Base-by-base conservation (phyloP, 768 basidiomycete genomes). In the button mushroom (Agaricus bisporus) region DNA sequence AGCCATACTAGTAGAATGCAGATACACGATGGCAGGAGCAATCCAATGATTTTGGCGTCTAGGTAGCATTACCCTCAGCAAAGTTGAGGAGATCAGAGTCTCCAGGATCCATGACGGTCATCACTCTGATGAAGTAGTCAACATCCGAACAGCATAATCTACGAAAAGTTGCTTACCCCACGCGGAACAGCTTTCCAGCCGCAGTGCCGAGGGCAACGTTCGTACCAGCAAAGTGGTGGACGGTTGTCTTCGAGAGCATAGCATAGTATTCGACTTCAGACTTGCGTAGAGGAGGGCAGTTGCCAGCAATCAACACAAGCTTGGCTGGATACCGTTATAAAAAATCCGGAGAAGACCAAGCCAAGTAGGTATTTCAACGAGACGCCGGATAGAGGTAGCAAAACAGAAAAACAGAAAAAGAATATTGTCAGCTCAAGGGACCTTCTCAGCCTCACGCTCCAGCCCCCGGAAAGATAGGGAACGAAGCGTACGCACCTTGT, bases 221-320 rank as follows among this genome's bases (percentile, higher is more conserved):
- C 59, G 94, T 94, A 59, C 97, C 97, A 59, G 85, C 79, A 71
- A 97, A 99, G 78, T 98, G 95, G 76, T 98, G 97, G 54, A 98
- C 95, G 54, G 90, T 85, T 54, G 95, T 98, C 81, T 99, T 99
- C 62, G 94, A 97, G 69, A 99, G 81, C 95, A 97, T 97, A 76
- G 94, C 97, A 70, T 98, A 99, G 81, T 98, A 99, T 79, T 99
- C 97, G 56, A 99, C 81, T 80, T 99, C 97, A 57, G 95, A 98
- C 73, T 97, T 97, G 73, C 97, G 92, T 58, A 99, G 84, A 58
- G 97, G 97, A 55, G 97, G 97, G 78, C 94, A 97, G 78, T 99
- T 99, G 63, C 93, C 95, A 65, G 95, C 93, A 68, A 99, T 97
- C 71, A 99, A 77, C 68, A 99, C 88, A 62, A 99, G 91, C 77